Percentiles rank a stretch among this genome's conserved stretches.
phyloP scores from a whole-genome alignment of 1,284 basidiomycete genomes.

The Austroboletus niveus region DNA sequence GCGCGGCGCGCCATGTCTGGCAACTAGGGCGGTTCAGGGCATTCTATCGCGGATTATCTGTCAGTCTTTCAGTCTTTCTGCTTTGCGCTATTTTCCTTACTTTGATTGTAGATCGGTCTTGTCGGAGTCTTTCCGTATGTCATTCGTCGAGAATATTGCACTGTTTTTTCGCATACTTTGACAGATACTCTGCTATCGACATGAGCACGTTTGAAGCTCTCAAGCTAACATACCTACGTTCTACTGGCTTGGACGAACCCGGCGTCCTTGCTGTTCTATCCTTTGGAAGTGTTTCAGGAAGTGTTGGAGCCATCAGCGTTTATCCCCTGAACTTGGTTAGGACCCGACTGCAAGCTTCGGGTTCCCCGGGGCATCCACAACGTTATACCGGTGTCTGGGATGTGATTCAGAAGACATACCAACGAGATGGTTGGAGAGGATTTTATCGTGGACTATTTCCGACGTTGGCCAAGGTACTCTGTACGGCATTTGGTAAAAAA shows the following conservation, averaged over 20 bases:
- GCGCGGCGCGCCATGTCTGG: conserved; percentile 71
- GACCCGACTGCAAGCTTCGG: conserved; percentile 94
- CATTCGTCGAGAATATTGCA: not conserved
- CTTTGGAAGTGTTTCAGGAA: conserved; percentile 88
- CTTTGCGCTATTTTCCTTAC: conserved; percentile 12
- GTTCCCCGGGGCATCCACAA: conserved; percentile 89
- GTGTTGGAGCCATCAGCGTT: conserved; percentile 88
- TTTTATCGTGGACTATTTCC: conserved; percentile 94
- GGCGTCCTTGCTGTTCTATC: conserved; percentile 79
- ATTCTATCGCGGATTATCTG: conserved; percentile 90
- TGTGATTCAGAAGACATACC: conserved; percentile 80
- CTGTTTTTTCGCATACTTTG: conserved; percentile 3
- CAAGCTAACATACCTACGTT: conserved; percentile 79
- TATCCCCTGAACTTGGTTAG: conserved; percentile 93
- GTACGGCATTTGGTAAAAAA: not conserved
- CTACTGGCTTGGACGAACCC: conserved; percentile 80
- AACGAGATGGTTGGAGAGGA: conserved; percentile 87
- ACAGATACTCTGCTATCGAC: conserved; percentile 84
- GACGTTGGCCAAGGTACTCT: conserved; percentile 79
- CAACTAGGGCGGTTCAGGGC: conserved; percentile 77
- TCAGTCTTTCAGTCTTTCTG: conserved; percentile 41
- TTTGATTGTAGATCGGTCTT: conserved; percentile 68
- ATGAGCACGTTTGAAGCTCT: conserved; percentile 95
- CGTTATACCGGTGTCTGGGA: conserved; percentile 87
- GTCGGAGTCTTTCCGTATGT: conserved; percentile 87